Evolutionary conservation across 1,284 basidiomycete species (phyloP).

Genomic region (Fomitiporia mediterranea): DNA sequence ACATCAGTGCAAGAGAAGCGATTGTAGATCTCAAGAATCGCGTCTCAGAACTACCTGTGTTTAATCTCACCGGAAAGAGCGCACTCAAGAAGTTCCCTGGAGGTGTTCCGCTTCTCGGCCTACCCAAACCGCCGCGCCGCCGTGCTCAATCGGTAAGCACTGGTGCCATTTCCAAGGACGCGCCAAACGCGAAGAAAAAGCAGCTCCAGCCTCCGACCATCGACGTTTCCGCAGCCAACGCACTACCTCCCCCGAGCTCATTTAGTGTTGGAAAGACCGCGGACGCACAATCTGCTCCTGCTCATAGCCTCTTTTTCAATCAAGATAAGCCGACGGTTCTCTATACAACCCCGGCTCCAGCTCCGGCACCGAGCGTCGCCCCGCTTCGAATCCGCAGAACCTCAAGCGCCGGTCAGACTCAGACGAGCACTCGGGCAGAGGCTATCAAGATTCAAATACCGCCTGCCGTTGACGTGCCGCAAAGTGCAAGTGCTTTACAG

Average conservation of each 20-base stretch:
- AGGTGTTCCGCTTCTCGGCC: conserved; percentile 8
- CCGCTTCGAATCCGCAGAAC: conserved; percentile 4
- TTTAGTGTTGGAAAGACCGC: conserved; percentile 3
- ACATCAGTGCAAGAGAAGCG: conserved; percentile 10
- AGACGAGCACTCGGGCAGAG: not conserved
- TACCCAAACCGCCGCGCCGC: conserved; percentile 10
- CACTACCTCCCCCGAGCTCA: conserved; percentile 3
- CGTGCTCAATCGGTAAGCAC: not conserved
- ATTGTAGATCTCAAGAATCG: conserved; percentile 13
- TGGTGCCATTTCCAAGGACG: not conserved
- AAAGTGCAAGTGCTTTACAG: conserved; percentile 6
- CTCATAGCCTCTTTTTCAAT: not conserved
- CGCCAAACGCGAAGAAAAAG: not conserved
- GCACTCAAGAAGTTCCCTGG: not conserved
- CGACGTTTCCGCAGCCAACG: conserved; percentile 12
- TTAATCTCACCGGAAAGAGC: not conserved
- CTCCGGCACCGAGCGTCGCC: not conserved
- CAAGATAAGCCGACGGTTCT: conserved; percentile 4
- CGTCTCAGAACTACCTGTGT: conserved; percentile 6
- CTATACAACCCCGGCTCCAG: conserved; percentile 3
- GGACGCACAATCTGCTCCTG: conserved; percentile 1
- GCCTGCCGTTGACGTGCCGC: not conserved
- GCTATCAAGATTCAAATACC: not conserved
- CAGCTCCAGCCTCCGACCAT: conserved; percentile 4
- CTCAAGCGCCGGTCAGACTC: not conserved